Conservation (phyloP, 73 alveolate genomes). For the Tetrahymena malaccensis region DNA sequence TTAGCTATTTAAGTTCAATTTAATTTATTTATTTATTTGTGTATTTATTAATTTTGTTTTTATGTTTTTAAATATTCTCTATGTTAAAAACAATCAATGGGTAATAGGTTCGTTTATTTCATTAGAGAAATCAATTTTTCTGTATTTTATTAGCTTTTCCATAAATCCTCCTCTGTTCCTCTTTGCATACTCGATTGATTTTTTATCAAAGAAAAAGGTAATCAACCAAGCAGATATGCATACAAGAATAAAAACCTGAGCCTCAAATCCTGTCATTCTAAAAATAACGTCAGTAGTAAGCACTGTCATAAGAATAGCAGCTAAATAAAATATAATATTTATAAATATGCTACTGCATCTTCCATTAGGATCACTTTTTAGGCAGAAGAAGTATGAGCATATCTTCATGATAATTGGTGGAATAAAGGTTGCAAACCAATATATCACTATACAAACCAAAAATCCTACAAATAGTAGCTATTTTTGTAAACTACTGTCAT, state of each 20-base stretch:
- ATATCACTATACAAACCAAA: background rate
- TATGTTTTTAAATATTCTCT: no score
- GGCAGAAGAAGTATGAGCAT: background rate
- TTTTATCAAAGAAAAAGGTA: background rate
- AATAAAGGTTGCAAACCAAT: background rate
- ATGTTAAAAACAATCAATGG: background rate
- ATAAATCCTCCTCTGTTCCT: background rate
- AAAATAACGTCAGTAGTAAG: background rate
- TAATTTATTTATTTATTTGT: no score
- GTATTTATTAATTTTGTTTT: no score
- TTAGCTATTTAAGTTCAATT: no score
- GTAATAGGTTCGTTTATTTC: background rate
- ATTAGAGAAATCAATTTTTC: background rate
- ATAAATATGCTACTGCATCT: background rate
- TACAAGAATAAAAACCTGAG: background rate
- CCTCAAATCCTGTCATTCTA: background rate
- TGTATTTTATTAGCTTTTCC: background rate
- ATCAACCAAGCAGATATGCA: background rate
- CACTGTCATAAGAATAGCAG: background rate
- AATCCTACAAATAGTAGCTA: background rate
- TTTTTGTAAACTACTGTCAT: background rate
- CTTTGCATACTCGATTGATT: background rate
- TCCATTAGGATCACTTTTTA: background rate
- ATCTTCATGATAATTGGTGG: background rate
- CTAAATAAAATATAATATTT: background rate